phyloP scores from a whole-genome alignment of 345 rosid genomes.

The Trapa bicornis region DNA sequence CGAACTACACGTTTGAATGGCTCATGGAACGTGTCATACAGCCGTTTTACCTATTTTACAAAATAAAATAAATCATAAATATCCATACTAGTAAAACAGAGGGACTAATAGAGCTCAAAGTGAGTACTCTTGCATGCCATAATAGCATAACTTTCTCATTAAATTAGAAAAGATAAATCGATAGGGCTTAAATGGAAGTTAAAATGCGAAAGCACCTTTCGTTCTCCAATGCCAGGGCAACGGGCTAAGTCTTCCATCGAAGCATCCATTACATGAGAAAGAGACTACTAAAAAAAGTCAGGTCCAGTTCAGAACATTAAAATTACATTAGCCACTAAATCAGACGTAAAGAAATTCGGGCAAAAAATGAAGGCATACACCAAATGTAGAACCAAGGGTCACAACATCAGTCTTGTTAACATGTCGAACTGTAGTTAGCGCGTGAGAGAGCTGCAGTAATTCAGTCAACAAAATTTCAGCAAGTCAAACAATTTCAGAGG shows the following conservation, averaged over 20 bases:
- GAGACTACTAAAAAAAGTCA: slow-evolving; percentile 37
- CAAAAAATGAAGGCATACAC: slow-evolving; percentile 32
- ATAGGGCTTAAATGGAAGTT: background rate
- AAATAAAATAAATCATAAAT: slow-evolving; percentile 1
- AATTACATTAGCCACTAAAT: background rate
- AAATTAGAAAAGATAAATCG: too few relatives aligned
- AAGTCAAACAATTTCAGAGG: background rate
- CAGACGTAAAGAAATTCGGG: background rate
- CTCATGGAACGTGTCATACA: slow-evolving; percentile 85
- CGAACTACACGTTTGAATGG: slow-evolving; percentile 71
- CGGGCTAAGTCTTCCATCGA: slow-evolving; percentile 90
- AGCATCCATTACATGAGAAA: slow-evolving; percentile 78
- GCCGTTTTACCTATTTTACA: slow-evolving; percentile 57
- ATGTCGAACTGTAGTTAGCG: slow-evolving; percentile 64
- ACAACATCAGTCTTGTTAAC: slow-evolving; percentile 93
- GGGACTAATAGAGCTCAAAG: background rate
- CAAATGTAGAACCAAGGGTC: slow-evolving; percentile 89
- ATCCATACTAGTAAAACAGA: background rate
- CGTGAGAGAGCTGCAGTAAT: slow-evolving; percentile 47
- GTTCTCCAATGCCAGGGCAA: slow-evolving; percentile 92
- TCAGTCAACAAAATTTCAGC: background rate
- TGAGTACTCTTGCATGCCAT: too few relatives aligned
- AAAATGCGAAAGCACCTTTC: slow-evolving; percentile 40
- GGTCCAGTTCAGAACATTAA: background rate
- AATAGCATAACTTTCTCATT: too few relatives aligned